Percentiles rank a stretch among this genome's conserved stretches.
phyloP scores from a whole-genome alignment of 2,329 filamentous ascomycete species.

The Colletotrichum tamarilloi region DNA sequence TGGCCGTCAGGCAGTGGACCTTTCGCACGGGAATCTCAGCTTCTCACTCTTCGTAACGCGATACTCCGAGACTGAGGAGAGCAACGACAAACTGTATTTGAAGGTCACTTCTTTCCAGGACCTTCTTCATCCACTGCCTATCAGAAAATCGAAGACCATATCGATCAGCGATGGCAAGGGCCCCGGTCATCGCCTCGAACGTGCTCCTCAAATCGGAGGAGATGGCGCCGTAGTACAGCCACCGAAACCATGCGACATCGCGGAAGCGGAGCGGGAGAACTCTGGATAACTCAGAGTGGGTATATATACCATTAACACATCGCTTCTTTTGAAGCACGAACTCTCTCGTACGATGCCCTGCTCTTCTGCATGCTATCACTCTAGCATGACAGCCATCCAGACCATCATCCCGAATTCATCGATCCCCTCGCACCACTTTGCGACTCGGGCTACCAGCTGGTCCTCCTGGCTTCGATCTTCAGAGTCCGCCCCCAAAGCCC shows the following conservation, averaged over 20 bases:
- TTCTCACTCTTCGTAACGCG: constrained; percentile 9
- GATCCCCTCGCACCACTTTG: constrained; percentile 40
- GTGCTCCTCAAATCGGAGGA: not conserved
- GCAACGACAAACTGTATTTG: not conserved
- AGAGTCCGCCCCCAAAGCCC: not conserved
- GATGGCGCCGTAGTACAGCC: not conserved
- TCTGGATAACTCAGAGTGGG: not conserved
- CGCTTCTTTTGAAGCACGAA: not conserved
- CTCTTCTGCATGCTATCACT: constrained; percentile 31
- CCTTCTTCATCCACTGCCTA: not conserved
- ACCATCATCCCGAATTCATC: constrained; percentile 42
- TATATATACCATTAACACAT: rapidly evolving
- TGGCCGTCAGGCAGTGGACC: not conserved
- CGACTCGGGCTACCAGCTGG: constrained; percentile 32
- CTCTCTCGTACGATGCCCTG: not conserved
- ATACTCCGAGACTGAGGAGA: not conserved
- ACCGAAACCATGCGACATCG: not conserved
- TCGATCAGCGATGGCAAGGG: not conserved
- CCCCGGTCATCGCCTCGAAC: not conserved
- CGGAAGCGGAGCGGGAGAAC: not conserved
- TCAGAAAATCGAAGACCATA: not conserved
- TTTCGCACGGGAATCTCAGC: not conserved
- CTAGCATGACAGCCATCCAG: constrained; percentile 46
- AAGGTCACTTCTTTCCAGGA: not conserved
- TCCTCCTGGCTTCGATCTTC: not conserved